Conservation (phyloP, 306 rosid genomes). For the Lotus japonicus region DNA sequence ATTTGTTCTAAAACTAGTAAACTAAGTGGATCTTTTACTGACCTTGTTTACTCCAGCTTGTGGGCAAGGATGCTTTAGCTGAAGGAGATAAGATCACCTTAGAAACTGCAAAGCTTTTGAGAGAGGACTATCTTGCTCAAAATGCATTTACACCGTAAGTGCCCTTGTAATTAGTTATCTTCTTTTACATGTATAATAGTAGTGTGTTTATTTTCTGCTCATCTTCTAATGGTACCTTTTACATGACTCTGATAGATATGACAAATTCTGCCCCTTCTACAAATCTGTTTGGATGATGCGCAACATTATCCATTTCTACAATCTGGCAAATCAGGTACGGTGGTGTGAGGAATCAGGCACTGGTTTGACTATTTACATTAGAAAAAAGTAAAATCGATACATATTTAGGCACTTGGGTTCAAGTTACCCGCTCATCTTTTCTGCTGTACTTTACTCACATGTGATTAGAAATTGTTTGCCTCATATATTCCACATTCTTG, state of each 20-base stretch:
- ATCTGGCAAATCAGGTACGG: slow-evolving; percentile 93
- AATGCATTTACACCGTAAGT: slow-evolving; percentile 98
- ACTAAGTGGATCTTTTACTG: slow-evolving; percentile 6
- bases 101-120: slow-evolving; percentile 98
- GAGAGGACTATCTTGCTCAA: slow-evolving; percentile 99
- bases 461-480: background rate
- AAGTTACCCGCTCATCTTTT: background rate
- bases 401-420: background rate
- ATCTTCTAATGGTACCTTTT: background rate
- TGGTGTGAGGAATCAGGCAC: slow-evolving; percentile 1
- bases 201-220: background rate
- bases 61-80: slow-evolving; percentile 98
- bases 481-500: background rate
- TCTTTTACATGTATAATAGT: background rate
- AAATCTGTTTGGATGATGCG: slow-evolving; percentile 99
- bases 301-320: slow-evolving; percentile 94
- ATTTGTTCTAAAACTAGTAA: background rate
- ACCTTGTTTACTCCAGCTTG: slow-evolving; percentile 59
- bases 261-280: slow-evolving; percentile 98
- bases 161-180: slow-evolving; percentile 7
- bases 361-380: background rate
- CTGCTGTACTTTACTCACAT: background rate
- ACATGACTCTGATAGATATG: slow-evolving; percentile 57
- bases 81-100: slow-evolving; percentile 96
- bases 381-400: background rate